These are phyloP conservation scores for Erodium chrysanthum DNA, from an alignment of 441 rosid species.

Conservation along the genomic window DNA sequence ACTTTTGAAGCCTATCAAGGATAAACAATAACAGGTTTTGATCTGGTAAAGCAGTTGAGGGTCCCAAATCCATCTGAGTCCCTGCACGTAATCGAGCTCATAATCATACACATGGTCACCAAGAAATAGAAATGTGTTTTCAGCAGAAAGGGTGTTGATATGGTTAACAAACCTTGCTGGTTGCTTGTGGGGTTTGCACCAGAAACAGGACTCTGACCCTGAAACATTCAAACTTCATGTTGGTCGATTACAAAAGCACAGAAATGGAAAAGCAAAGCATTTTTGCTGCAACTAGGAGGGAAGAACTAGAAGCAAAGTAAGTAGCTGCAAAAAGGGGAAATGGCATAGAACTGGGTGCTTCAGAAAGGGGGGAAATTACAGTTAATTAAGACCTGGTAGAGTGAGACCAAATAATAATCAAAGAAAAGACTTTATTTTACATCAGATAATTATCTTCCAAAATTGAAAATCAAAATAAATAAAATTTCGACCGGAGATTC, in stretches of 20 bases:
- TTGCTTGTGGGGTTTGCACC: slow-evolving; percentile 29
- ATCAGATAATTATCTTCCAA: no score
- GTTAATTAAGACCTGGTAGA: neutral
- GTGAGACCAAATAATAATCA: slow-evolving; percentile 16
- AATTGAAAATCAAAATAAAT: no score
- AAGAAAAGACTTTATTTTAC: slow-evolving; percentile 13
- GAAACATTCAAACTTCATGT: slow-evolving; percentile 12
- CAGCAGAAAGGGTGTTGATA: slow-evolving; percentile 12
- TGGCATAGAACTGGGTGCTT: slow-evolving; percentile 20
- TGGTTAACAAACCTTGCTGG: slow-evolving; percentile 35
- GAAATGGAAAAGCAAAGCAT: neutral
- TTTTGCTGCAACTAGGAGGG: neutral
- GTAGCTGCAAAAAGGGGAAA: slow-evolving; percentile 15
- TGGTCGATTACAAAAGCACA: neutral
- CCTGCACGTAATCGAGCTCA: slow-evolving; percentile 25
- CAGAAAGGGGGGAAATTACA: slow-evolving; percentile 19
- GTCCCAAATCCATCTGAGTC: slow-evolving; percentile 27
- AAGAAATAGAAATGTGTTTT: slow-evolving; percentile 10
- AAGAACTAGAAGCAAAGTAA: no score
- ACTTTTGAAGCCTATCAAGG: slow-evolving; percentile 37
- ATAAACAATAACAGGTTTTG: slow-evolving; percentile 30
- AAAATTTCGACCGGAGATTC: slow-evolving; percentile 11
- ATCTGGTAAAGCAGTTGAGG: slow-evolving; percentile 30
- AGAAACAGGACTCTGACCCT: slow-evolving; percentile 37
- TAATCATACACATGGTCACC: slow-evolving; percentile 1